Evolutionary conservation across 352 stramenopile genomes (phyloP).

Genomic region (Phytophthora podocarpi): DNA sequence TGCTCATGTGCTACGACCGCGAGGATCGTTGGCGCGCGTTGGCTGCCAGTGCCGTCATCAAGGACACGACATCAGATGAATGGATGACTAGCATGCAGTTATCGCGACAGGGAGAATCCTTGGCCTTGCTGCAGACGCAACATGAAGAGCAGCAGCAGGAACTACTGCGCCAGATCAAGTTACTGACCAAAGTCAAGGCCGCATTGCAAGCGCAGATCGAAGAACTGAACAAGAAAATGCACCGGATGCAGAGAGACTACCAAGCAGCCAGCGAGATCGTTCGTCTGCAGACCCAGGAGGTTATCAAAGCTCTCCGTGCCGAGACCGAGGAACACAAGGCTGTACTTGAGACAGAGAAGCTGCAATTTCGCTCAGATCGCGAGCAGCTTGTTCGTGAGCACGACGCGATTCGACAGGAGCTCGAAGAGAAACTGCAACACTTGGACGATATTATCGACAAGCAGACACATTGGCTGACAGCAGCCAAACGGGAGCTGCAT

Average conservation of each 20-base stretch:
- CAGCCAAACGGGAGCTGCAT: constrained; percentile 63
- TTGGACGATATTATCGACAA: constrained; percentile 43
- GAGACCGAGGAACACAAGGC: constrained; percentile 42
- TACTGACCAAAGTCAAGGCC: constrained; percentile 47
- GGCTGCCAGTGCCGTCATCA: constrained; percentile 49
- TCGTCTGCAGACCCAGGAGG: constrained; percentile 46
- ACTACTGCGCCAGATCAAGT: constrained; percentile 54
- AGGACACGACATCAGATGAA: constrained; percentile 62
- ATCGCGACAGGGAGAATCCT: constrained; percentile 54
- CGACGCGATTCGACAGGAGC: constrained; percentile 36
- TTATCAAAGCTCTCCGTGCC: constrained; percentile 46
- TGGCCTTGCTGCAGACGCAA: constrained; percentile 52
- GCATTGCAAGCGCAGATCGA: constrained; percentile 44
- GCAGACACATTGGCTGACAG: constrained; percentile 75
- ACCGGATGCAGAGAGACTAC: constrained; percentile 50
- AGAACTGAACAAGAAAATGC: constrained; percentile 36
- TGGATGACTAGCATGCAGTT: constrained; percentile 73
- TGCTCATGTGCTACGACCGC: constrained; percentile 69
- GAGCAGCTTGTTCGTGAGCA: constrained; percentile 55
- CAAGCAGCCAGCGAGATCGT: constrained; percentile 57
- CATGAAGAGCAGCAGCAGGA: constrained; percentile 45
- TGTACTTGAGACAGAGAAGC: constrained; percentile 38
- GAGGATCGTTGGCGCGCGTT: constrained; percentile 66
- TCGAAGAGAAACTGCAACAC: constrained; percentile 43
- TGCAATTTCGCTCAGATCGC: constrained; percentile 34